Base-by-base conservation (phyloP, 164 flowering plant species). In the Macadamia integrifolia region DNA sequence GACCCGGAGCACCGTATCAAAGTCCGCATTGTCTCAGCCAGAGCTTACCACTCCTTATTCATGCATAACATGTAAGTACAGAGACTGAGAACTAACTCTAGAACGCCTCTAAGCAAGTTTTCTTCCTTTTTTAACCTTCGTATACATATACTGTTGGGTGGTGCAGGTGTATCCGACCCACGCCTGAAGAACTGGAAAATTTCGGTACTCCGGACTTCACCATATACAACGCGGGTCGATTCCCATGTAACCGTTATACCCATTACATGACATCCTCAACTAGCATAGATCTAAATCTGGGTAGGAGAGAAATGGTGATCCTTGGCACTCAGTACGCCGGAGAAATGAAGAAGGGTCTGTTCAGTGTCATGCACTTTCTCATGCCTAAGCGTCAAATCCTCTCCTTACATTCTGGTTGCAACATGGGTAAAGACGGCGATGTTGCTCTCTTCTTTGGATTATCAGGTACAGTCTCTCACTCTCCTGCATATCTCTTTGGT, bases 141-240 rank as follows among this genome's bases (percentile, higher is more conserved):
- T 23, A 23, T 23, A 23, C 23, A n/a, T n/a, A n/a, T n/a, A n/a
- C n/a, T n/a, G n/a, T n/a, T n/a, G n/a, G n/a, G n/a, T n/a, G n/a
- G n/a, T n/a, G 75, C 88, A 94, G 99, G 99, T 95, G 99, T 74
- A 95, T 95, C 79, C 97, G 99, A 76, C 94, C 99, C 67, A 92
- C 96, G 65, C 87, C 91, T 58, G 98, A 92, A 80, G 98, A 94
- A 82, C 86, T 94, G 84, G 99, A 92, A 96, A 74, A 85, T 74
- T 95, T 92, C 49, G 98, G 99, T 74, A 88, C 96, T 74, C 99
- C 99, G 75, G 99, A 95, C 85, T 95, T 95, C 87, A 95, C 99
- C 48, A 95, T 95, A 61, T 95, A 95, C 91, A 95, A 95, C 82
- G 97, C 99, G 1, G 99, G 99, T 8, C 87, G 84, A 84, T 95